Percentiles rank a stretch among this genome's conserved stretches.
These are phyloP conservation scores for Hymenoscyphus fructigenus DNA, from an alignment of 2,329 filamentous ascomycete species.

Conservation along the genomic window DNA sequence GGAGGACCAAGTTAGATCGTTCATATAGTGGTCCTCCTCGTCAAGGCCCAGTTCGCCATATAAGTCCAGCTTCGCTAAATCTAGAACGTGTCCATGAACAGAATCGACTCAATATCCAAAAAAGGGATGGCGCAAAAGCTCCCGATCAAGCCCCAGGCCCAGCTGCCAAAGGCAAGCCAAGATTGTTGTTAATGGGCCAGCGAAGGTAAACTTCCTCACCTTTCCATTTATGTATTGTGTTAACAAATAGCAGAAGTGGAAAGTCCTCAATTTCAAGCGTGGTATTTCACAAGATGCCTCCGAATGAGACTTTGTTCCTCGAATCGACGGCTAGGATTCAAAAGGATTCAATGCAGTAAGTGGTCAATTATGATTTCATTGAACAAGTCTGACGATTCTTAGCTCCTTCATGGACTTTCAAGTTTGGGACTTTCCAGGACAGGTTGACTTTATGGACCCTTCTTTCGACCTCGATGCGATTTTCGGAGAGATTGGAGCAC, in stretches of 20 bases:
- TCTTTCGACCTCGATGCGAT: conserved; percentile 90
- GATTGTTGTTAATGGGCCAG: conserved; percentile 91
- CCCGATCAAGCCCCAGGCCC: conserved; percentile 46
- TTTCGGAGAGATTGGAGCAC: conserved; percentile 88
- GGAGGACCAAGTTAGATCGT: conserved; percentile 31
- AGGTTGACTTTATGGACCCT: conserved; percentile 88
- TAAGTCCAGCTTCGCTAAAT: conserved; percentile 61
- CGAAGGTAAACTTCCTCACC: conserved; percentile 63
- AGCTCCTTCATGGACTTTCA: conserved; percentile 99
- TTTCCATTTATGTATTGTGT: conserved; percentile 8
- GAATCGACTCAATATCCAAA: conserved; percentile 53
- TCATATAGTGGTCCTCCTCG: conserved; percentile 35
- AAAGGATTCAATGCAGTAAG: conserved; percentile 92
- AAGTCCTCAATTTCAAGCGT: conserved; percentile 99
- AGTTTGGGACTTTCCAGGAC: conserved; percentile 95
- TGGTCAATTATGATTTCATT: conserved; percentile 21
- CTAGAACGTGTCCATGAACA: conserved; percentile 63
- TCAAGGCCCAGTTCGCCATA: conserved; percentile 40
- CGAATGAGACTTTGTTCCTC: conserved; percentile 91
- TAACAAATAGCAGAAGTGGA: conserved; percentile 67
- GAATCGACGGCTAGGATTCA: conserved; percentile 94
- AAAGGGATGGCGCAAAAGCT: conserved; percentile 46
- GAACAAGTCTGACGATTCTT: conserved; percentile 13
- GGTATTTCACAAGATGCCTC: conserved; percentile 97
- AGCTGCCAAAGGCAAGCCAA: conserved; percentile 67